Evolutionary conservation across 441 rosid species (phyloP), one percentile per base, ranked within the genome.

Genomic region (Brassica balearica): DNA sequence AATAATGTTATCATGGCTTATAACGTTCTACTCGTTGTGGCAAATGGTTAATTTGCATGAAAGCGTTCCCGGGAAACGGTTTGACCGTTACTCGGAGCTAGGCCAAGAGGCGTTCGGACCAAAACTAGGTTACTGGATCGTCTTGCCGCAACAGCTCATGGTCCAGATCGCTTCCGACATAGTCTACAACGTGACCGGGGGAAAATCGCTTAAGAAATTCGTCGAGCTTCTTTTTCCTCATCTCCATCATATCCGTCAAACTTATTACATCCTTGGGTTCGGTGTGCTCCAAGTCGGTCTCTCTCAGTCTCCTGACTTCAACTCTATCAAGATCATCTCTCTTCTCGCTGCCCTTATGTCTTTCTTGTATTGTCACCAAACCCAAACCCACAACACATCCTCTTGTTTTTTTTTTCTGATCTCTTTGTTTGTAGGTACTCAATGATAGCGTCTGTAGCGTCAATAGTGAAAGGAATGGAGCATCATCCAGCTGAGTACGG

Each of bases 291-390:
- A 84, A n/a, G 27, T 82, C 22, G 60, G 68, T 0, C 83, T 84
- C 32, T 84, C 87, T n/a, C 87, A 82, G 8, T 77, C 83, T 70
- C 85, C 87, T 41, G 82, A 82, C 55, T 84, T 82, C 71, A 82
- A 84, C 71, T 84, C 87, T 1, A 63, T 84, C 73, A 82, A 79
- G 70, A 69, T 81, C 9, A 82, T 84, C 53, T 84, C 85, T 36
- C 67, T 84, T 1, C 78, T 84, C 1, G 87, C 85, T n/a, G 87
- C 83, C 0, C 74, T 82, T 48, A 84, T 84, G 87, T 84, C 87
- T 70, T 41, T 77, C 66, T 7, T 72, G 86, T 84, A 77, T 41
- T 34, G 56, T 34, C 73, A 65, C 60, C 11, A 74, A 69, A 69
- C 38, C 36, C 22, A 4, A 74, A 69, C 65, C 38, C 38, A 14